phyloP scores from a whole-genome alignment of 768 basidiomycete genomes.

The Clitopilus passeckerianus region DNA sequence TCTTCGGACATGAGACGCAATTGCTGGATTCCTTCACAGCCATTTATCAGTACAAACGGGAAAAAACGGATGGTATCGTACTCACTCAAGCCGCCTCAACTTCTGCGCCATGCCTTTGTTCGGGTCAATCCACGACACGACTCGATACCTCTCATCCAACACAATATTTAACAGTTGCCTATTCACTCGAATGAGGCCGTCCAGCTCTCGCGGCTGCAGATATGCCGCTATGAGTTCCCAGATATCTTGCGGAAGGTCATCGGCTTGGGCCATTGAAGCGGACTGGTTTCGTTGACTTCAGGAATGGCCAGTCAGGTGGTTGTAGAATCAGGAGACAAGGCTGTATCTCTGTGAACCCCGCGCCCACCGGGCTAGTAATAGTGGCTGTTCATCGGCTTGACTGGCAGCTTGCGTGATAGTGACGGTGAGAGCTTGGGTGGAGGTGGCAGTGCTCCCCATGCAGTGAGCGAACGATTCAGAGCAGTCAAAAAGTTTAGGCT shows the following conservation, averaged over 20 bases:
- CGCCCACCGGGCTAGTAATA: too few species aligned
- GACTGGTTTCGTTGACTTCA: too few species aligned
- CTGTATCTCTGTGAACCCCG: too few species aligned
- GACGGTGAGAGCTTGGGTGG: too few species aligned
- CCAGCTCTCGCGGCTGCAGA: slow-evolving; percentile 5
- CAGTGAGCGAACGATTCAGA: too few species aligned
- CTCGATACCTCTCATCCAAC: slow-evolving; percentile 21
- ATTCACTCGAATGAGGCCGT: slow-evolving; percentile 19
- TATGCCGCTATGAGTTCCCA: slow-evolving; percentile 22
- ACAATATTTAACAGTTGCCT: slow-evolving; percentile 21
- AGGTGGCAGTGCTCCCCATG: too few species aligned
- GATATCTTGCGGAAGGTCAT: slow-evolving; percentile 13
- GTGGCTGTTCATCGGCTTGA: too few species aligned
- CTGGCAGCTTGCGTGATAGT: too few species aligned
- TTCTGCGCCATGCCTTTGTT: slow-evolving; percentile 17
- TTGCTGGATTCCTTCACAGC: slow-evolving; percentile 18
- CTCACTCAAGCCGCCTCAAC: slow-evolving; percentile 22
- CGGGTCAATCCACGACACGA: slow-evolving; percentile 23
- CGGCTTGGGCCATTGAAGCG: neutral
- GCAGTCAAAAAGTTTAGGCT: too few species aligned
- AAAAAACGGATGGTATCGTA: neutral
- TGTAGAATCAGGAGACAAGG: too few species aligned
- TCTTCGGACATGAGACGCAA: slow-evolving; percentile 22
- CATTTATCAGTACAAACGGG: neutral
- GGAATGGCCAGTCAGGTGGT: too few species aligned